phyloP scores from a whole-genome alignment of 2,329 filamentous ascomycete species.

The Ophiostoma pallidulum region DNA sequence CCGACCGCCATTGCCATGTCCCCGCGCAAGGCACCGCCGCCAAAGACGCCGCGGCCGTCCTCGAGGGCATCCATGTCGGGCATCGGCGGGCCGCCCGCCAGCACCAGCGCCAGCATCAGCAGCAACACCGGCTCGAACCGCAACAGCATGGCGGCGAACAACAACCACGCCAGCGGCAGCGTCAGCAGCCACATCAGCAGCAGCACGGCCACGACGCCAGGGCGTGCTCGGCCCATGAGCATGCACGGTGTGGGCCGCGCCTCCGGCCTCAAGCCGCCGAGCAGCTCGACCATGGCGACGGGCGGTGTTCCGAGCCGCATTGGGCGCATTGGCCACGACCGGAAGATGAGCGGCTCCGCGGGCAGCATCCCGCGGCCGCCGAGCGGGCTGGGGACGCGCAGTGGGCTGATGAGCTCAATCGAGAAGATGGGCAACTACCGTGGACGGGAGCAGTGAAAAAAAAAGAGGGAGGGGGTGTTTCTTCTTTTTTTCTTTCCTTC shows the following conservation, averaged over 20 bases:
- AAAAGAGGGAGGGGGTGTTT: too few species aligned
- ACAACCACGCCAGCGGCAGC: not conserved
- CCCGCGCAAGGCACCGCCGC: not conserved
- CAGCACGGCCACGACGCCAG: constrained; percentile 18
- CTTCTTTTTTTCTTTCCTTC: not conserved
- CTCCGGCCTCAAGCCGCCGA: constrained; percentile 54
- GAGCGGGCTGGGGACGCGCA: constrained; percentile 42
- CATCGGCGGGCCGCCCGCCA: constrained; percentile 14
- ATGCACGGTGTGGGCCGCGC: constrained; percentile 15
- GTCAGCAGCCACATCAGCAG: not conserved
- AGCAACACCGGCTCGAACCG: constrained; percentile 11
- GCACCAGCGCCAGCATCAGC: constrained; percentile 9
- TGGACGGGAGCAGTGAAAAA: constrained; percentile 27
- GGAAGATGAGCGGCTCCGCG: constrained; percentile 32
- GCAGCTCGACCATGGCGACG: constrained; percentile 25
- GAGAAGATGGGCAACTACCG: constrained; percentile 71
- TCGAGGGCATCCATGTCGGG: constrained; percentile 15
- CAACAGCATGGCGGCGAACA: constrained; percentile 17
- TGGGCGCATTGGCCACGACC: constrained; percentile 35
- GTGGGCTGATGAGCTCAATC: constrained; percentile 74
- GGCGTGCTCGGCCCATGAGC: constrained; percentile 15
- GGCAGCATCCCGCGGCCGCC: constrained; percentile 40
- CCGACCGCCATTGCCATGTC: too few species aligned
- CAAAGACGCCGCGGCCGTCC: constrained; percentile 11
- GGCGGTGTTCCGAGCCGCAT: constrained; percentile 38